Conservation (phyloP, 1,284 basidiomycete species). For the Xanthoconium separans region DNA sequence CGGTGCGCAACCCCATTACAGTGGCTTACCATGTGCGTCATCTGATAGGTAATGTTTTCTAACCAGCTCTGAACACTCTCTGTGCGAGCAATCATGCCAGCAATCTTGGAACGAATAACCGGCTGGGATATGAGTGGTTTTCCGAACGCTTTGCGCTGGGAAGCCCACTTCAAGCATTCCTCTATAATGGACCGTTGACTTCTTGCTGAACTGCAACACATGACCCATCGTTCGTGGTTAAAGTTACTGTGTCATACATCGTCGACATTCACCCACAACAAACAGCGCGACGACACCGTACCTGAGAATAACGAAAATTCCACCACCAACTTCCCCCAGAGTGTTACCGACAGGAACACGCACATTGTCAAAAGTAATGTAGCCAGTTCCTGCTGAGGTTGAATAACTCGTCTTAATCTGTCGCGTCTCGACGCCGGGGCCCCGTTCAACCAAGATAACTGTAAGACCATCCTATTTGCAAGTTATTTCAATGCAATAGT, state of each 20-base stretch:
- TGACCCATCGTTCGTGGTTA: constrained; percentile 67
- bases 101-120: constrained; percentile 72
- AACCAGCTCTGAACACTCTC: constrained; percentile 79
- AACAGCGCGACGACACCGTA: neutral
- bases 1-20: neutral
- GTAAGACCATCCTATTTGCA: constrained; percentile 36
- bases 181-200: constrained; percentile 49
- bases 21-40: constrained; percentile 76
- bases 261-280: neutral
- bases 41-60: constrained; percentile 88
- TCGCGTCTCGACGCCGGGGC: constrained; percentile 73
- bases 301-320: constrained; percentile 66
- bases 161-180: constrained; percentile 62
- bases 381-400: constrained; percentile 69
- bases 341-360: constrained; percentile 78
- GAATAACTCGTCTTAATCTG: constrained; percentile 80
- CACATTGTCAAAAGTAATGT: constrained; percentile 82
- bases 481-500: neutral
- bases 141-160: constrained; percentile 67
- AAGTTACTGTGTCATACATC: constrained; percentile 45
- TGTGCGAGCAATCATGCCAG: constrained; percentile 64
- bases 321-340: constrained; percentile 77
- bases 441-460: constrained; percentile 75
- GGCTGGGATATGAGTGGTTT: constrained; percentile 70
- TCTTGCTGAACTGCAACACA: constrained; percentile 58